Percentiles rank a stretch among this genome's conserved stretches.
Evolutionary conservation across 345 rosid genomes (phyloP).

Genomic region (Draba incana): DNA sequence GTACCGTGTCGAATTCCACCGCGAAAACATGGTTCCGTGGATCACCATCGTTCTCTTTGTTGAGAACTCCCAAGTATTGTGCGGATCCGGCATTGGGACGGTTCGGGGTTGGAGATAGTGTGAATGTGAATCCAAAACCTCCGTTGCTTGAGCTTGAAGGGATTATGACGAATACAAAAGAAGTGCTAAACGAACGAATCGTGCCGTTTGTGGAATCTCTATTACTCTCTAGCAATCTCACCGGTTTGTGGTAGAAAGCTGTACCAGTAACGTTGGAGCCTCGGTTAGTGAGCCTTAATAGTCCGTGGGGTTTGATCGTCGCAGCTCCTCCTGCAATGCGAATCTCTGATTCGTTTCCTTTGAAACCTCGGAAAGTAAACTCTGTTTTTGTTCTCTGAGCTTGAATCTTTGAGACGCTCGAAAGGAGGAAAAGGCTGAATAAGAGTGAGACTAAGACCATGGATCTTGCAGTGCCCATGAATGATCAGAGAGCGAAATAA

Average conservation of each 20-base stretch:
- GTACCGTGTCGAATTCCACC: conserved; percentile 64
- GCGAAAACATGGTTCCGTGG: conserved; percentile 50
- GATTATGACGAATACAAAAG: conserved; percentile 53
- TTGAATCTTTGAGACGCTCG: neutral
- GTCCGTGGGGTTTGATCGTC: conserved; percentile 25
- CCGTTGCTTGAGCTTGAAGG: conserved; percentile 46
- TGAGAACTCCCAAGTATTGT: conserved; percentile 60
- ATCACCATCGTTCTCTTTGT: neutral
- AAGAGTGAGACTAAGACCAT: conserved; percentile 9
- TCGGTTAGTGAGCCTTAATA: conserved; percentile 37
- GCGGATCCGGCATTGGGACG: conserved; percentile 41
- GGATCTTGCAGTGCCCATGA: conserved; percentile 23
- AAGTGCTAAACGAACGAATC: conserved; percentile 54
- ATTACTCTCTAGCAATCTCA: conserved; percentile 16
- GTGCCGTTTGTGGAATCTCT: neutral
- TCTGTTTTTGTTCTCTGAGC: conserved; percentile 27
- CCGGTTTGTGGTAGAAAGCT: conserved; percentile 38
- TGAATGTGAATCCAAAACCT: conserved; percentile 64
- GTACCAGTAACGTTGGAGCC: conserved; percentile 16
- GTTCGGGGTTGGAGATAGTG: conserved; percentile 46
- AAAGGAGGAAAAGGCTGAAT: conserved; percentile 11
- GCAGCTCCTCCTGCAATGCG: neutral
- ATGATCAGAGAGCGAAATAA: neutral
- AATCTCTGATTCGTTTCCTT: neutral
- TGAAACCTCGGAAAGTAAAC: conserved; percentile 37